Percentiles rank a stretch among this genome's conserved stretches.
Evolutionary conservation across 805 yeast species (phyloP).

Genomic region (Candida orba): DNA sequence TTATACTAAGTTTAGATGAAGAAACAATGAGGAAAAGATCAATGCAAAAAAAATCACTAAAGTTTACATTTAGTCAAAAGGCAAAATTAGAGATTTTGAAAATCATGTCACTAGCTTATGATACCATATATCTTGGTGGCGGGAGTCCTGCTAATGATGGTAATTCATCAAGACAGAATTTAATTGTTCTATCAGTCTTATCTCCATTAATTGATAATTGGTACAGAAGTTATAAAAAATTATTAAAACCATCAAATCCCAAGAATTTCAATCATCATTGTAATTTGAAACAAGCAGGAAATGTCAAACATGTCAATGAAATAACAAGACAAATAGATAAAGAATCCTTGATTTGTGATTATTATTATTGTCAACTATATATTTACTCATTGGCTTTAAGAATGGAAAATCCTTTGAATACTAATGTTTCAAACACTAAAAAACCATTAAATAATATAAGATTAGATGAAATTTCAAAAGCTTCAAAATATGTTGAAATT

Average conservation of each 20-base stretch:
- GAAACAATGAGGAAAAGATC: conserved; percentile 23
- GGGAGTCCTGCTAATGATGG: conserved; percentile 37
- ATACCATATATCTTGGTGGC: conserved; percentile 60
- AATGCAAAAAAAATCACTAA: conserved; percentile 27
- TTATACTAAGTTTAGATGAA: conserved; percentile 24
- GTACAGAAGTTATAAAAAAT: conserved; percentile 54
- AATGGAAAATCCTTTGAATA: conserved; percentile 32
- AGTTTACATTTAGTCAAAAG: conserved; percentile 54
- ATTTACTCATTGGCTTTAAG: conserved; percentile 74
- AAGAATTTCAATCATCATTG: conserved; percentile 30
- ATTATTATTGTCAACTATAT: conserved; percentile 75
- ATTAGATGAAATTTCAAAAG: conserved; percentile 61
- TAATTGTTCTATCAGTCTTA: conserved; percentile 64
- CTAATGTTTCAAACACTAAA: conserved; percentile 12
- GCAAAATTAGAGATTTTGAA: conserved; percentile 78
- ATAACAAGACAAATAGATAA: conserved; percentile 41
- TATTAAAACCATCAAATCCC: conserved; percentile 43
- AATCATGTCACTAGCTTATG: conserved; percentile 77
- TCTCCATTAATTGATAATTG: conserved; percentile 75
- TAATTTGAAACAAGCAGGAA: conserved; percentile 18
- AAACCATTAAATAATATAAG: conserved; percentile 32
- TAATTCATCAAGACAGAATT: conserved; percentile 52
- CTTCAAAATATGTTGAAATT: conserved; percentile 70
- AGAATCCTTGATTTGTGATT: conserved; percentile 75
- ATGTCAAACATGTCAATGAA: conserved; percentile 26